phyloP scores from a whole-genome alignment of 768 basidiomycete species.

The Sporobolomyces phaffii region DNA sequence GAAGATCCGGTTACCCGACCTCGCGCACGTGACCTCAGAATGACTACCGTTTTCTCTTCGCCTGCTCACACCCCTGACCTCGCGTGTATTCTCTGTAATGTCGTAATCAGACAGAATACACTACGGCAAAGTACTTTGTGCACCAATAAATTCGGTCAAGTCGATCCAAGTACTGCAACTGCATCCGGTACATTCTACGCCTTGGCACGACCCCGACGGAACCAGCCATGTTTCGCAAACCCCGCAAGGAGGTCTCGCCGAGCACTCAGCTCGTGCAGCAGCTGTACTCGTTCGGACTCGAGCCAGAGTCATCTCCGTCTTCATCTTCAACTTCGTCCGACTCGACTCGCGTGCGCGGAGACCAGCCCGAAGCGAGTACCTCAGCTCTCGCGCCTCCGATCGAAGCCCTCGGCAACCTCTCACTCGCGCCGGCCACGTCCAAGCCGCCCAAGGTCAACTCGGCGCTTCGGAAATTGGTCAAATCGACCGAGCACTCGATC shows the following conservation, averaged over 20 bases:
- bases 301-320: neutral
- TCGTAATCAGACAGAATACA: too few species aligned
- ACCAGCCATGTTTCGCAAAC: conserved; percentile 2
- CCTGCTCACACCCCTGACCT: too few species aligned
- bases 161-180: too few species aligned
- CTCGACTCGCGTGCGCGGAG: too few species aligned
- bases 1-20: too few species aligned
- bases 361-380: neutral
- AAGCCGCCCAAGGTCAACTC: neutral
- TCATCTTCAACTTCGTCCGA: neutral
- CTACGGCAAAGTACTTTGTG: too few species aligned
- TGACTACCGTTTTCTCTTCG: too few species aligned
- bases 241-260: neutral
- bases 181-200: too few species aligned
- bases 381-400: neutral
- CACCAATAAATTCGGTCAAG: too few species aligned
- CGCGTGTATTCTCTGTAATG: too few species aligned
- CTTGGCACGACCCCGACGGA: neutral
- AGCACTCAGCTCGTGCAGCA: conserved; percentile 27
- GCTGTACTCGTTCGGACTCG: conserved; percentile 24
- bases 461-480: conserved; percentile 15
- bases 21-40: too few species aligned
- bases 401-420: neutral
- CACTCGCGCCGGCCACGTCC: neutral
- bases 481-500: conserved; percentile 27